Percentiles rank a stretch among this genome's conserved stretches.
Conservation (phyloP, 345 rosid genomes). For the Arabidopsis thaliana region TAIR10.1 NC_003075.7:2437501-2438000, state of each 20-base stretch:
- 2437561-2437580: conserved; percentile 64
- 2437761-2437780: conserved; percentile 67
- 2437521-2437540: conserved; percentile 60
- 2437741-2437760: conserved; percentile 59
- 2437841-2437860: conserved; percentile 6
- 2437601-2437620: conserved; percentile 62
- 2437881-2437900: conserved; percentile 60
- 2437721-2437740: conserved; percentile 64
- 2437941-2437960: conserved; percentile 65
- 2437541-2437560: conserved; percentile 51
- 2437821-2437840: conserved; percentile 24
- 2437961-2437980: conserved; percentile 54
- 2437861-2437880: conserved; percentile 43
- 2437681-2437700: conserved; percentile 59
- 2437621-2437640: conserved; percentile 21
- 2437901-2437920: conserved; percentile 75
- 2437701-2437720: conserved; percentile 64
- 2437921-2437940: conserved; percentile 55
- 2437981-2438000: conserved; percentile 1
- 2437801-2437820: conserved; percentile 31
- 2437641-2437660: neutral
- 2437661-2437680: conserved; percentile 14
- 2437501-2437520: conserved; percentile 63
- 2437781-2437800: conserved; percentile 69
- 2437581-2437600: conserved; percentile 72